Base-by-base conservation (phyloP, 169 alveolate species). In the Plasmodium adleri region DNA sequence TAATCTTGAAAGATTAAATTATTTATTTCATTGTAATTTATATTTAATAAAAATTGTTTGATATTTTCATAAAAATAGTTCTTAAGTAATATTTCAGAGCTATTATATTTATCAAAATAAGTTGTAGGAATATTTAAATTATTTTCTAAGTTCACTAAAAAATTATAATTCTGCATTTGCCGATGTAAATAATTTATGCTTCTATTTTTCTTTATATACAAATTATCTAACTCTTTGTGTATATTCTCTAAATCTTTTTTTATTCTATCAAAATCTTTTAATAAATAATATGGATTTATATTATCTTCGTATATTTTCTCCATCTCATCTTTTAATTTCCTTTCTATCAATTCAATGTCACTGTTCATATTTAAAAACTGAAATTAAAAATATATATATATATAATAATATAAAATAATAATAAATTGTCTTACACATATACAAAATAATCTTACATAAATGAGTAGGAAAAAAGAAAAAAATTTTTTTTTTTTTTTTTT, bases 111-210 rank as follows among this genome's bases (percentile, higher is more conserved):
- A 13, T 32, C 13, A 83, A 83, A 83, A 26, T 83, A 60, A 45
- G 43, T 83, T 56, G 83, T 54, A 10, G 91, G 26, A 43, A 56
- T 68, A 47, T 83, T 58, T 68, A 83, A 83, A 66, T 83, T 70
- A 17, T 83, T 83, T 83, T 83, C 91, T 50, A 83, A 43, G 47
- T 68, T 83, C 10, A 70, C 59, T 28, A 83, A 17, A 22, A 83
- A 83, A 43, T 83, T 83, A 12, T 83, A 83, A 83, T 83, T 83
- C 67, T 83, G 91, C 91, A 83, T 68, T 70, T 83, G 91, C 24
- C 91, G 67, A 49, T 83, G 91, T 72, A 83, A 47, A 60, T 68
- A 68, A 3, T 66, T 58, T 56, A 70, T 68, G 54, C 85, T 56
- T 49, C 52, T 52, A 39, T 83, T 83, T 83, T 83, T 83, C 15